Percentiles rank a stretch among this genome's conserved stretches.
These are phyloP conservation scores for Tetradesmus obliquus DNA, from an alignment of 139 green algal genomes.

Conservation along the genomic window DNA sequence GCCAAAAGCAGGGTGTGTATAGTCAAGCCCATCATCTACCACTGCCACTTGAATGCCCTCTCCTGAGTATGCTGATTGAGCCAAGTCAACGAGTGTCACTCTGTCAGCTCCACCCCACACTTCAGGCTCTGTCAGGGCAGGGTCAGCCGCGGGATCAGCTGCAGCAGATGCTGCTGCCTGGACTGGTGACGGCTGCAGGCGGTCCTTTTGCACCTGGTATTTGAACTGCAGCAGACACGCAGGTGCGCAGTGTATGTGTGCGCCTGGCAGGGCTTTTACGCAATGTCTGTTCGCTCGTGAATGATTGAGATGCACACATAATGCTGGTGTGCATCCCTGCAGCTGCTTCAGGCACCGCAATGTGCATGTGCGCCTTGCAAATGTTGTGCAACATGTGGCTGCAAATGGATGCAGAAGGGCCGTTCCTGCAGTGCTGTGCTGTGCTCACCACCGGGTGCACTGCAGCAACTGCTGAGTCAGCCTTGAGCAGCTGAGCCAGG, in stretches of 20 bases:
- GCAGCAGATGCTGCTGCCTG: background rate
- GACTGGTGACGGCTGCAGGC: background rate
- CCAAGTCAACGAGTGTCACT: constrained; percentile 7
- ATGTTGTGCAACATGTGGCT: too few relatives aligned
- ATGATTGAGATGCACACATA: too few relatives aligned
- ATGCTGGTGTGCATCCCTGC: too few relatives aligned
- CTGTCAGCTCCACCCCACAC: constrained; percentile 4
- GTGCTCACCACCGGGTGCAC: constrained; percentile 11
- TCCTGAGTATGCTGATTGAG: background rate
- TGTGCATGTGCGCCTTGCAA: too few relatives aligned
- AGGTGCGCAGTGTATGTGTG: background rate
- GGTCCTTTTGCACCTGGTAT: background rate
- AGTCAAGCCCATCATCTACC: constrained; percentile 17
- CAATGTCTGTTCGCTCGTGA: too few relatives aligned
- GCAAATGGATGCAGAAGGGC: too few relatives aligned
- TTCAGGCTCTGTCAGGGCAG: background rate
- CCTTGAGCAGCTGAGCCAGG: background rate
- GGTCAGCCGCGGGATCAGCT: background rate
- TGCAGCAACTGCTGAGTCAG: background rate
- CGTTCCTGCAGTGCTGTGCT: background rate
- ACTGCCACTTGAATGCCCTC: background rate
- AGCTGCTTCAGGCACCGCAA: too few relatives aligned
- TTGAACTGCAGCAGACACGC: background rate
- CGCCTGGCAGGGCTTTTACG: too few relatives aligned
- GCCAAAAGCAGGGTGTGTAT: constrained; percentile 31